phyloP scores from a whole-genome alignment of 1,284 basidiomycete genomes.

The Ustilago xerochloae region DNA sequence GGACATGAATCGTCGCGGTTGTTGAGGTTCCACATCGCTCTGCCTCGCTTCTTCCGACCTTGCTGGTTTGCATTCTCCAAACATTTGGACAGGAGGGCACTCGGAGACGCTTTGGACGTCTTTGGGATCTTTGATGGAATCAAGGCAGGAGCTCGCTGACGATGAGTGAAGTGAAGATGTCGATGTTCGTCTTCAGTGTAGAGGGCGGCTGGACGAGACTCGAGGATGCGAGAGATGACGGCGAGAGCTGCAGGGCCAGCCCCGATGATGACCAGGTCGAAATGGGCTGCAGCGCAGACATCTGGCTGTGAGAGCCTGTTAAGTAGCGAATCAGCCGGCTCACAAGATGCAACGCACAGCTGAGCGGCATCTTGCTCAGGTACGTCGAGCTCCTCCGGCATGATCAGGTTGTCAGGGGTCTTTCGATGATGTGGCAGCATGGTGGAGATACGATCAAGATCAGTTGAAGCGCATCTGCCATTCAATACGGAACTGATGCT shows the following conservation, averaged over 20 bases:
- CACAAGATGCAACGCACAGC: constrained; percentile 1
- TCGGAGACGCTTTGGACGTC: not conserved
- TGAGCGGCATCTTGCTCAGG: not conserved
- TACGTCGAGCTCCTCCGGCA: constrained; percentile 17
- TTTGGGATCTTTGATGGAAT: constrained; percentile 23
- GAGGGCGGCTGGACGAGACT: constrained; percentile 58
- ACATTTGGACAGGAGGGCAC: not conserved
- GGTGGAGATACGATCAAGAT: not conserved
- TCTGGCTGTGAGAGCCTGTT: constrained; percentile 5
- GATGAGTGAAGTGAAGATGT: constrained; percentile 59
- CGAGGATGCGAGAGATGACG: constrained; percentile 55
- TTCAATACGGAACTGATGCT: too few relatives aligned
- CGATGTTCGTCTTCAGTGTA: constrained; percentile 65
- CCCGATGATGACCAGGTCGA: constrained; percentile 63
- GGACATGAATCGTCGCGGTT: constrained; percentile 11
- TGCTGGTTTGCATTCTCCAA: constrained; percentile 2
- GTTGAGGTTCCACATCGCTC: not conserved
- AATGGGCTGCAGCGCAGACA: constrained; percentile 28
- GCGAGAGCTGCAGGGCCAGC: constrained; percentile 59
- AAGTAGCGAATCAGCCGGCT: not conserved
- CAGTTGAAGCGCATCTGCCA: not conserved
- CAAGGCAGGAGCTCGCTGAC: constrained; percentile 11
- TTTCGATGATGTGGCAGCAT: constrained; percentile 40
- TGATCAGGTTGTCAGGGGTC: constrained; percentile 24
- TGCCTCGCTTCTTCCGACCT: constrained; percentile 4